Conservation (phyloP, 805 yeast genomes). For the Yarrowia sp. region DNA sequence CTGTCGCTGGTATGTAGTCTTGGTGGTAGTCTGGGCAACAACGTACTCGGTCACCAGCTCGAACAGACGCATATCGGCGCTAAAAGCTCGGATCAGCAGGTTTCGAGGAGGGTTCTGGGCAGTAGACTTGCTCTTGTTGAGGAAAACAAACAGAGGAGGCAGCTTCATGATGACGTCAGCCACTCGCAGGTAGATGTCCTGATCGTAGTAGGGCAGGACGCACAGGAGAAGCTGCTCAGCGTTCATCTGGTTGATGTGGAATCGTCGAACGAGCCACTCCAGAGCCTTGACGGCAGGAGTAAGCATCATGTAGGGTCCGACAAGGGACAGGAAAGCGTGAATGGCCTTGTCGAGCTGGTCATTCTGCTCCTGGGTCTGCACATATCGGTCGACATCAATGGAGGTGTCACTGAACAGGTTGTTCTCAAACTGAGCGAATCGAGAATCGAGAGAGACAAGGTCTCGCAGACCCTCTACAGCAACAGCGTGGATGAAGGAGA, state of each 20-base stretch:
- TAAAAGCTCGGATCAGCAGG: constrained; percentile 73
- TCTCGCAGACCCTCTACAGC: constrained; percentile 80
- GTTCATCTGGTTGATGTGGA: constrained; percentile 81
- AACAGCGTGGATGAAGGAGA: constrained; percentile 74
- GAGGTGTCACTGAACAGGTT: constrained; percentile 87
- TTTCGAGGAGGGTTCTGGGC: constrained; percentile 69
- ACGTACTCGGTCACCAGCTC: constrained; percentile 68
- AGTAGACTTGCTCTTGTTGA: constrained; percentile 68
- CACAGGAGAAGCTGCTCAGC: constrained; percentile 75
- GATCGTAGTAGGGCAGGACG: constrained; percentile 79
- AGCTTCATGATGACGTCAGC: constrained; percentile 65
- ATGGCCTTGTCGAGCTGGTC: constrained; percentile 77
- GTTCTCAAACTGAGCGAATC: constrained; percentile 71
- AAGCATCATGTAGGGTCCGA: constrained; percentile 77
- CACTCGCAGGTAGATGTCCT: constrained; percentile 75
- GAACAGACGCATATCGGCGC: constrained; percentile 68
- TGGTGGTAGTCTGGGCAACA: constrained; percentile 58
- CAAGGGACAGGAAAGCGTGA: constrained; percentile 71
- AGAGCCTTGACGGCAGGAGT: constrained; percentile 80
- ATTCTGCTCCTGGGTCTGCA: constrained; percentile 76
- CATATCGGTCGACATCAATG: constrained; percentile 77
- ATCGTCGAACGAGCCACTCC: constrained; percentile 93
- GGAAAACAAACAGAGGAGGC: constrained; percentile 82
- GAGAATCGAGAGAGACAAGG: constrained; percentile 71
- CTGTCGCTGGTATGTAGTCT: constrained; percentile 69